These are phyloP conservation scores for Wickerhamomyces mucosus DNA, from an alignment of 805 yeast genomes.

Conservation along the genomic window DNA sequence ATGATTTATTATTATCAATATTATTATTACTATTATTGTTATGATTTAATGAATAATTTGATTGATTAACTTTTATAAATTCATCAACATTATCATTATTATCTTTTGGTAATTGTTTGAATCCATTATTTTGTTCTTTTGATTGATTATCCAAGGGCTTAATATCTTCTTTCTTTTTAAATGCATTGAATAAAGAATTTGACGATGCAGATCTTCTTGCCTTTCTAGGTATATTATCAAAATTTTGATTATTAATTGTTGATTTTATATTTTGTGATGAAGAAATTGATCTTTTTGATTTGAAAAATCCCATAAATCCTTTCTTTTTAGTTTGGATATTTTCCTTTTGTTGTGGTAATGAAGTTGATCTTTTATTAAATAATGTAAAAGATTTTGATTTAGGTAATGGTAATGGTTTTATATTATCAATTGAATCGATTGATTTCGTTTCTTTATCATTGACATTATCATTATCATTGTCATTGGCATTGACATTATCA, in stretches of 20 bases:
- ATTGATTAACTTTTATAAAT: too few species aligned
- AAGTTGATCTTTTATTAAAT: conserved; percentile 13
- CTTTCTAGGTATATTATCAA: too few species aligned
- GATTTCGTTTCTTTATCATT: conserved; percentile 1
- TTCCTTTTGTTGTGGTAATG: conserved; percentile 8
- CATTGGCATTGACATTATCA: too few species aligned
- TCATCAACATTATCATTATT: background rate
- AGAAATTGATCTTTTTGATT: conserved; percentile 14
- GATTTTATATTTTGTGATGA: conserved; percentile 4
- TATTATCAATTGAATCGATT: too few species aligned
- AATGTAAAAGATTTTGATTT: too few species aligned
- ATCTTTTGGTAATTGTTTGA: background rate
- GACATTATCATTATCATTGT: too few species aligned
- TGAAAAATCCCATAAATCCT: conserved; percentile 17
- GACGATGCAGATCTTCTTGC: conserved; percentile 19
- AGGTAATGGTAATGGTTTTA: conserved; percentile 7
- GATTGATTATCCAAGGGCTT: too few species aligned
- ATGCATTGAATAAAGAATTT: conserved; percentile 17
- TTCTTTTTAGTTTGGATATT: conserved; percentile 8
- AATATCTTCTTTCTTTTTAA: too few species aligned
- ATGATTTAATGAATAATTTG: too few species aligned
- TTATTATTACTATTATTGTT: too few species aligned
- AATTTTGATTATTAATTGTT: too few species aligned
- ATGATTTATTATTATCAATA: too few species aligned
- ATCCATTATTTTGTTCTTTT: conserved; percentile 2